Conservation (phyloP, 768 basidiomycete genomes). For the Amyloporia xantha region DNA sequence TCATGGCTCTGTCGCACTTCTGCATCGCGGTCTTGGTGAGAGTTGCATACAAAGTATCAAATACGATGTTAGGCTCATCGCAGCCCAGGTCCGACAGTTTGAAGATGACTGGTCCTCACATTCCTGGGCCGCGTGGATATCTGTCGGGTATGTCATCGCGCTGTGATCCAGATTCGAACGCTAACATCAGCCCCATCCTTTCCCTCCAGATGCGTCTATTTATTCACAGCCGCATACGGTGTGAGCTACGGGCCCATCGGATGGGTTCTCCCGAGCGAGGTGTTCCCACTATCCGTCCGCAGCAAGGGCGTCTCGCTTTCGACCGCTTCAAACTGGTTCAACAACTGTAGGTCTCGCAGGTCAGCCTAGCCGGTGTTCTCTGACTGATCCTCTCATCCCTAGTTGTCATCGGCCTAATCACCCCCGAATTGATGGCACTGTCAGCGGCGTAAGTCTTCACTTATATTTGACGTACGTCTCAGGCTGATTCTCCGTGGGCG, state of each 20-base stretch:
- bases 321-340: slow-evolving; percentile 82
- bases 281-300: slow-evolving; percentile 73
- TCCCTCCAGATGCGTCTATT: slow-evolving; percentile 48
- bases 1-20: slow-evolving; percentile 63
- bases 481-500: background rate
- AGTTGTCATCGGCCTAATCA: slow-evolving; percentile 75
- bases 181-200: no score
- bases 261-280: slow-evolving; percentile 81
- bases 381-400: background rate
- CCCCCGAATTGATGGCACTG: slow-evolving; percentile 55
- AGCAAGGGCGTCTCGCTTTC: slow-evolving; percentile 79
- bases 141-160: slow-evolving; percentile 58
- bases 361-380: background rate
- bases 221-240: slow-evolving; percentile 74
- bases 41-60: background rate
- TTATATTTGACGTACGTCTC: no score
- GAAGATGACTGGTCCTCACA: slow-evolving; percentile 54
- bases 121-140: slow-evolving; percentile 53
- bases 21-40: slow-evolving; percentile 57
- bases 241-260: slow-evolving; percentile 73
- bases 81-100: slow-evolving; percentile 39
- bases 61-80: background rate
- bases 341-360: slow-evolving; percentile 56
- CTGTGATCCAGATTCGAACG: no score
- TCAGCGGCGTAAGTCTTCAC: slow-evolving; percentile 47